A percentile compares a stretch with the other conserved stretches of the same genome.
Conservation (phyloP, 805 yeast genomes). For the Lachancea nothofagi region DNA sequence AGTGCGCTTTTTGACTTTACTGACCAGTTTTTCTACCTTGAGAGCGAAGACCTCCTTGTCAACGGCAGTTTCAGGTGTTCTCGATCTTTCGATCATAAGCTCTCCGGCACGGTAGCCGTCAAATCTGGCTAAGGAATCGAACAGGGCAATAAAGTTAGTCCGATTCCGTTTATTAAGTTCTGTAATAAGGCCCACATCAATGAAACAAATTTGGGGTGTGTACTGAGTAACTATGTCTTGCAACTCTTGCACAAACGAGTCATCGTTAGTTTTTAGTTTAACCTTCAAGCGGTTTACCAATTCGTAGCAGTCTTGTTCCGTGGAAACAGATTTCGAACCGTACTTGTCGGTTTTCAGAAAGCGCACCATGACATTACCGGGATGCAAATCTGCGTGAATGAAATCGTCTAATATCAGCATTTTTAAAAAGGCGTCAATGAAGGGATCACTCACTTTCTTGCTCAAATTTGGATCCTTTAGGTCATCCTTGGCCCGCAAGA, state of each 20-base stretch:
- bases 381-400: conserved; percentile 94
- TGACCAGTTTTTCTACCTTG: conserved; percentile 79
- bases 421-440: conserved; percentile 84
- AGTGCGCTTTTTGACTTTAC: conserved; percentile 75
- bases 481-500: conserved; percentile 44
- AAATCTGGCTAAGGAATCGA: conserved; percentile 81
- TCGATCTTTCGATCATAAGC: conserved; percentile 88
- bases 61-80: conserved; percentile 89
- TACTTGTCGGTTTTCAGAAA: conserved; percentile 46
- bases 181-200: conserved; percentile 92
- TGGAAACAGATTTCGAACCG: conserved; percentile 27
- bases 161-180: conserved; percentile 76
- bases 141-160: conserved; percentile 80
- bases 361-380: conserved; percentile 85
- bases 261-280: conserved; percentile 16
- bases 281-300: conserved; percentile 16
- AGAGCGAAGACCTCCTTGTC: conserved; percentile 80
- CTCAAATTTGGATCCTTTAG: conserved; percentile 41
- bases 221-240: conserved; percentile 52
- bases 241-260: conserved; percentile 37
- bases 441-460: conserved; percentile 67
- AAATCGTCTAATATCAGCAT: conserved; percentile 92
- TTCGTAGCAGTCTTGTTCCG: conserved; percentile 22
- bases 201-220: conserved; percentile 79
- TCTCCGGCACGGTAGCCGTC: conserved; percentile 95